phyloP scores from a whole-genome alignment of 345 rosid genomes.

The Eucalyptus curtisii region DNA sequence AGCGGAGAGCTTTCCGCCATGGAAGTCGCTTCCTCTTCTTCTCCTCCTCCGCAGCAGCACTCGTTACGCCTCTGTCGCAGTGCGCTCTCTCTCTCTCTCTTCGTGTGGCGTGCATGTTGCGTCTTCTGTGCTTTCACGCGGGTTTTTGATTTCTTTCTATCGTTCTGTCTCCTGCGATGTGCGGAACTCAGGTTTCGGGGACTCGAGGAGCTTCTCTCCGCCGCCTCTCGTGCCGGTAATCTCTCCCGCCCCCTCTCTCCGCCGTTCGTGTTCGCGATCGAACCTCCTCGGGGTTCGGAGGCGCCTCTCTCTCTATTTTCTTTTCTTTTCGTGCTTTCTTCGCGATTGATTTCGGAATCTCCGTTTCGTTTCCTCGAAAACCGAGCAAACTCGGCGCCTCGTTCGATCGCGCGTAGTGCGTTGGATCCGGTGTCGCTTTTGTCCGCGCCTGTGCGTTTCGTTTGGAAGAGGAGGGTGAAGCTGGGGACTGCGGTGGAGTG shows the following conservation, averaged over 20 bases:
- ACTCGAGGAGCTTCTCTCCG: slow-evolving; percentile 5
- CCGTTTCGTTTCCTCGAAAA: background rate
- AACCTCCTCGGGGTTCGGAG: background rate
- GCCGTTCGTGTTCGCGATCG: background rate
- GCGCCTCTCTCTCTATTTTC: background rate
- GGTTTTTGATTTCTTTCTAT: background rate
- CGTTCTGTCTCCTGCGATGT: background rate
- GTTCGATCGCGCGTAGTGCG: background rate
- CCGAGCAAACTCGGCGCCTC: background rate
- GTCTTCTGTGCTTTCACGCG: background rate
- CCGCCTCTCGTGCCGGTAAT: slow-evolving; percentile 29
- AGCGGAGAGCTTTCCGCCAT: slow-evolving; percentile 2
- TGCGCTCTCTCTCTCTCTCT: background rate
- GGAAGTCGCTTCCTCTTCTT: slow-evolving; percentile 32
- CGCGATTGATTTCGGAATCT: background rate
- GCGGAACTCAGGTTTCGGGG: slow-evolving; percentile 11
- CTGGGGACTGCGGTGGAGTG: background rate
- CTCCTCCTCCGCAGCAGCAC: background rate
- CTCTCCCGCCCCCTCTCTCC: background rate
- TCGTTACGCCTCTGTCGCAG: background rate
- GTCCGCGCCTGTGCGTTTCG: background rate
- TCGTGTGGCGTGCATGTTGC: background rate
- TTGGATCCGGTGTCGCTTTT: background rate
- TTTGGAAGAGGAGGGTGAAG: background rate
- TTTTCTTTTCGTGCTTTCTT: background rate